Evolutionary conservation across 2,329 filamentous ascomycete genomes (phyloP), one percentile per base, ranked within the genome.

Genomic region (Clonostachys solani): DNA sequence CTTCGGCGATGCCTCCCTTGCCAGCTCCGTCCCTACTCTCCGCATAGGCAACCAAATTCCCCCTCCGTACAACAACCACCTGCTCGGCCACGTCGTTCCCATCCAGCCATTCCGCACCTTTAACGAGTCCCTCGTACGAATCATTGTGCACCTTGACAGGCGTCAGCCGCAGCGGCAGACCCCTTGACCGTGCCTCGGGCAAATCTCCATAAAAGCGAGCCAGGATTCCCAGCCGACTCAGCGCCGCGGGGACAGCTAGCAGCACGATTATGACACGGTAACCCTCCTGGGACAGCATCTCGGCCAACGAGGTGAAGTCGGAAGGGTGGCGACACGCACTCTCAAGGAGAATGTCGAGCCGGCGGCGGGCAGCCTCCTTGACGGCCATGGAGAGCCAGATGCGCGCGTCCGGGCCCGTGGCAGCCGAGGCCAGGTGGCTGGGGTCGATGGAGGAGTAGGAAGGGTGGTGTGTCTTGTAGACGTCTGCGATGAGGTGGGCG

Each of bases 391-490:
- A 56, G 12, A 76, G 68, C 73, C 73, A 76, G 38, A 56, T 52
- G 17, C 72, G 66, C 4, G 73, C 73, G 52, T 73, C 70, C 36
- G 58, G 57, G 5, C 65, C 60, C 4, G 69, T 66, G 6, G 68
- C 68, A 1, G 64, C 55, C 4, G 66, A 68, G 4, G 72, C 69
- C 16, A 70, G 58, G 3, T 58, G 50, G 3, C 53, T 54, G 16
- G 58, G 51, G 6, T 67, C 50, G 23, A 71, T 59, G 4, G 45
- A n/a, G 13, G 52, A 33, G 57, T 73, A 74, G 16, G 60, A 50
- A 0, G 73, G 73, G 56, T 76, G 72, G 59, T 73, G 69, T 5
- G 66, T 65, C 54, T 76, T 76, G 66, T 73, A 74, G 18, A 68
- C 69, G 63, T 75, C 72, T 46, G 72, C 71, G 47, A 75, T 68